Conservation (phyloP, 139 green algal species). For the Coccomyxa sp. region DNA sequence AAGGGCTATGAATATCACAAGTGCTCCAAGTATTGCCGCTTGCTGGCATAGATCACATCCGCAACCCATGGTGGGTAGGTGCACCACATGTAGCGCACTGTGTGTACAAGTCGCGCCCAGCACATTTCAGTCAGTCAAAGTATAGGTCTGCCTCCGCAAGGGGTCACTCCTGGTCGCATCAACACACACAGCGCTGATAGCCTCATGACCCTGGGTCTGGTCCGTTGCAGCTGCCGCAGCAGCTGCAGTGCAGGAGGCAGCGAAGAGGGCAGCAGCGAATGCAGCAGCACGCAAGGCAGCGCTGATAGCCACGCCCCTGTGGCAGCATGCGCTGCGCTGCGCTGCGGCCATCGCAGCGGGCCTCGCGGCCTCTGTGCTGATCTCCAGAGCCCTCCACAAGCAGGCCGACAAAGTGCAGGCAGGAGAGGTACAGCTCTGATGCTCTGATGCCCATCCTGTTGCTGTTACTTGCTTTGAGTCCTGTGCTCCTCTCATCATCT, state of each 20-base stretch:
- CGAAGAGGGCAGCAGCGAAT: background rate
- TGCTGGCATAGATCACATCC: no score
- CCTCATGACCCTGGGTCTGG: no score
- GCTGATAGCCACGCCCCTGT: slow-evolving; percentile 11
- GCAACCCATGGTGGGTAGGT: no score
- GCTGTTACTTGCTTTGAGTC: background rate
- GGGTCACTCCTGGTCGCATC: no score
- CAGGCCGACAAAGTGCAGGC: slow-evolving; percentile 14
- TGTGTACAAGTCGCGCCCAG: no score
- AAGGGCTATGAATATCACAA: no score
- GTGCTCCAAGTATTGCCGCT: no score
- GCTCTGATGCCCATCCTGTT: background rate
- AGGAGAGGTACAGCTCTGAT: slow-evolving; percentile 10
- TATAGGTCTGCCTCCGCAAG: no score
- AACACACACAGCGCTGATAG: no score
- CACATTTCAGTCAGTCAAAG: no score
- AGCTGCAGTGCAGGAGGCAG: background rate
- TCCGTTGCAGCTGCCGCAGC: background rate
- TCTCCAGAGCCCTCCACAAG: slow-evolving; percentile 10
- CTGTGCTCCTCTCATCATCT: no score
- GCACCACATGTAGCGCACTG: no score
- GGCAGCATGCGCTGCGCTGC: slow-evolving; percentile 15
- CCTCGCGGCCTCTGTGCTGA: background rate
- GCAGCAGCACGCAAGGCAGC: slow-evolving; percentile 11
- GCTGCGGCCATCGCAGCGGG: background rate